Evolutionary conservation across 768 basidiomycete species (phyloP).

Genomic region (Pleurotus tuoliensis): DNA sequence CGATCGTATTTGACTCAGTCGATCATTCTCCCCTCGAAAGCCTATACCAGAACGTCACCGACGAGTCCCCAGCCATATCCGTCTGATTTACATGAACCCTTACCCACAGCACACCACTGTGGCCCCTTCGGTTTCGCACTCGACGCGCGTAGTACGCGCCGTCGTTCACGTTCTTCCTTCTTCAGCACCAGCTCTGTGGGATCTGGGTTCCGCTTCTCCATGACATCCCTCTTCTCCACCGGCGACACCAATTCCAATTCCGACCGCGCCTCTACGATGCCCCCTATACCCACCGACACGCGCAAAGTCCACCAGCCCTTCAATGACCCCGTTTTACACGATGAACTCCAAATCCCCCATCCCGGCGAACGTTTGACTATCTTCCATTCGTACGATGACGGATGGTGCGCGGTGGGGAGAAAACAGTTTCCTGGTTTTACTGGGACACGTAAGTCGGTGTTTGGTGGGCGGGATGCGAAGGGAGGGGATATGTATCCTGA

Average conservation of each 20-base stretch:
- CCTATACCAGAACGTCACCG: constrained; percentile 30
- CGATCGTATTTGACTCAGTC: constrained; percentile 37
- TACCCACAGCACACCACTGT: constrained; percentile 17
- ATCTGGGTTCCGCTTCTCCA: constrained; percentile 32
- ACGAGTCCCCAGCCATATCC: constrained; percentile 34
- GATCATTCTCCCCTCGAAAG: constrained; percentile 52
- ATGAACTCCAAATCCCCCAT: constrained; percentile 56
- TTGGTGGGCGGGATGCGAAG: constrained; percentile 24
- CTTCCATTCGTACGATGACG: constrained; percentile 70
- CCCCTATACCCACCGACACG: constrained; percentile 22
- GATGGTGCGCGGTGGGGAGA: constrained; percentile 73
- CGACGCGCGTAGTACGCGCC: constrained; percentile 13
- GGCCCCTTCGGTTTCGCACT: constrained; percentile 38
- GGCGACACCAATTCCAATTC: constrained; percentile 15
- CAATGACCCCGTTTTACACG: constrained; percentile 63
- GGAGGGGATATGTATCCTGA: constrained; percentile 25
- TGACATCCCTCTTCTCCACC: constrained; percentile 33
- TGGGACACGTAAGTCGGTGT: constrained; percentile 34
- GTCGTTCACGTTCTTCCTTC: constrained; percentile 12
- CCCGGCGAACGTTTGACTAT: constrained; percentile 60
- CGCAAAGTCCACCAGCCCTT: constrained; percentile 66
- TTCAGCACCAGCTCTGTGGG: constrained; percentile 25
- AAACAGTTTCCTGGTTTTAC: constrained; percentile 26
- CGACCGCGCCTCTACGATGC: constrained; percentile 15
- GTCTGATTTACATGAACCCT: constrained; percentile 37